Percentiles rank a stretch among this genome's conserved stretches.
Evolutionary conservation across 768 basidiomycete genomes (phyloP).

Genomic region (Kwoniella sp.): DNA sequence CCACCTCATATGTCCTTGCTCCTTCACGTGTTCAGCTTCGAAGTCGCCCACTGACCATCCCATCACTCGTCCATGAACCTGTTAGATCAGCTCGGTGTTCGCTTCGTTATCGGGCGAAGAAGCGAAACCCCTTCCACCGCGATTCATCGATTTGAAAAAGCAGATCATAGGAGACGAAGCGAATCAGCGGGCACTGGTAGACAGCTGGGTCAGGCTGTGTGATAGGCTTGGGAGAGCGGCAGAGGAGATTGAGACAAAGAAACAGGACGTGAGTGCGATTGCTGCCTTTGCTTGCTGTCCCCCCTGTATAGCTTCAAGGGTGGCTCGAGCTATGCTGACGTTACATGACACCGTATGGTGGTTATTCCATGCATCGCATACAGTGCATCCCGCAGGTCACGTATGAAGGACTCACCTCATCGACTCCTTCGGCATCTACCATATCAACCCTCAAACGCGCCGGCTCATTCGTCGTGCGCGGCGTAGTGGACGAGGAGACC

Average conservation of each 20-base stretch:
- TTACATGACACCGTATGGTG: background rate
- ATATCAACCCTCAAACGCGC: slow-evolving; percentile 59
- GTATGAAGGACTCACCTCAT: slow-evolving; percentile 39
- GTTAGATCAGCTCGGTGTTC: slow-evolving; percentile 62
- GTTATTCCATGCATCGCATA: background rate
- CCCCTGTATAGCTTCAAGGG: too few species aligned
- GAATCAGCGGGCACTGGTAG: slow-evolving; percentile 32
- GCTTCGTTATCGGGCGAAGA: slow-evolving; percentile 59
- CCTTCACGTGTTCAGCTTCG: background rate
- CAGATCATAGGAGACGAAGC: slow-evolving; percentile 38
- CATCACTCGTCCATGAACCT: background rate
- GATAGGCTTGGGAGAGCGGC: slow-evolving; percentile 52
- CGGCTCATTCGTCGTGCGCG: slow-evolving; percentile 65
- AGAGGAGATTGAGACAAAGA: slow-evolving; percentile 60
- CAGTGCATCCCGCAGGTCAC: slow-evolving; percentile 60
- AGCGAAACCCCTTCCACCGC: slow-evolving; percentile 60
- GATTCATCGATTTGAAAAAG: slow-evolving; percentile 67
- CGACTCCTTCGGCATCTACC: slow-evolving; percentile 16
- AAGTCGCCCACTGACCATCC: background rate
- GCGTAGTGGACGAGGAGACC: slow-evolving; percentile 60
- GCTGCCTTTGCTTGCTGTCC: background rate
- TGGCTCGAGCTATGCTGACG: background rate
- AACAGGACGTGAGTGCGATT: slow-evolving; percentile 59
- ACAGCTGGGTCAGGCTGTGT: slow-evolving; percentile 38
- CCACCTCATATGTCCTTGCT: background rate